phyloP scores from a whole-genome alignment of 2,329 filamentous ascomycete species.

The Cryphonectria parasitica region DNA sequence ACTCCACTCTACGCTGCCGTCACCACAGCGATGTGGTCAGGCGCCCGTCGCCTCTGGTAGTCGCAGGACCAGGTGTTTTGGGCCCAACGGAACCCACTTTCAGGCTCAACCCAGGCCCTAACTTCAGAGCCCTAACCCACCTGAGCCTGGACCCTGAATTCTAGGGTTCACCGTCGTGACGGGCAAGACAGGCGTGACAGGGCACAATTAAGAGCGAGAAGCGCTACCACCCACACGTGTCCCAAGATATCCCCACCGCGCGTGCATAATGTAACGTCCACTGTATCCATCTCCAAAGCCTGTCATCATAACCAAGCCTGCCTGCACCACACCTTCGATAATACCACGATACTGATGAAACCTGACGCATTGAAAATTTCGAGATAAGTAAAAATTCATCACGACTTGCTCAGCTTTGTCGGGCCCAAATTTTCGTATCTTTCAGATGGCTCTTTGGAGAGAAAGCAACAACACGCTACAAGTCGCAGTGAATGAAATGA shows the following conservation, averaged over 20 bases:
- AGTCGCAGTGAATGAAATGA: background rate
- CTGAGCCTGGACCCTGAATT: background rate
- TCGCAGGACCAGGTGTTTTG: background rate
- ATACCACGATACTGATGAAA: background rate
- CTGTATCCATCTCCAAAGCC: background rate
- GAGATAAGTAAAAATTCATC: background rate
- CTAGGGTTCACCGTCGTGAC: background rate
- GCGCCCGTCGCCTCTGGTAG: background rate
- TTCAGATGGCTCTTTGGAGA: background rate
- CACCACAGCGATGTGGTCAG: slow-evolving; percentile 1
- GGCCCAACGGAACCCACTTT: background rate
- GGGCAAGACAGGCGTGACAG: background rate
- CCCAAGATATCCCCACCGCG: background rate
- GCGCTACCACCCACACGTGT: slow-evolving; percentile 7
- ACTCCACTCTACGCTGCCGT: background rate
- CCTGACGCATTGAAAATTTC: background rate
- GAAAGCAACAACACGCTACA: background rate
- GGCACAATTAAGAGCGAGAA: background rate
- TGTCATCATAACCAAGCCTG: background rate
- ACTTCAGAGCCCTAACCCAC: background rate
- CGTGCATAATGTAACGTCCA: background rate
- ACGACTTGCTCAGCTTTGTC: background rate
- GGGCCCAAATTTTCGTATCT: background rate
- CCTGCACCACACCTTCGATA: background rate
- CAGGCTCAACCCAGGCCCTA: slow-evolving; percentile 3